Percentiles rank a stretch among this genome's conserved stretches.
Conservation (phyloP, 768 basidiomycete genomes). For the Amanita pallidorosea region DNA sequence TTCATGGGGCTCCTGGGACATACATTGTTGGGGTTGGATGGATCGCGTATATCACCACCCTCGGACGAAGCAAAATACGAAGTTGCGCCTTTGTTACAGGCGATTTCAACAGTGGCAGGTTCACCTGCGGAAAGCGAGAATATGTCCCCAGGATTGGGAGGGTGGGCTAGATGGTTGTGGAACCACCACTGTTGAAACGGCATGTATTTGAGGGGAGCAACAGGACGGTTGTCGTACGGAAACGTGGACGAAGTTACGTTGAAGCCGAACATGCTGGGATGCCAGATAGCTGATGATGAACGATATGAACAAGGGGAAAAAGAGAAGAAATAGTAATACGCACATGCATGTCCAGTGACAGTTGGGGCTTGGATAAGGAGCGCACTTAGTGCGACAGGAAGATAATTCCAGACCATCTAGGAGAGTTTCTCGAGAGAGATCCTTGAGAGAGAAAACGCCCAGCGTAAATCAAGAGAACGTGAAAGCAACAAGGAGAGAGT, state of each 20-base stretch:
- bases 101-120: conserved; percentile 40
- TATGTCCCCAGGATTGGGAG: conserved; percentile 45
- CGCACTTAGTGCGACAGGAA: neutral
- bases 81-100: conserved; percentile 51
- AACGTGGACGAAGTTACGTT: conserved; percentile 49
- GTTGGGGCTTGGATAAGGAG: neutral
- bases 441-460: neutral
- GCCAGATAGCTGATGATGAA: conserved; percentile 30
- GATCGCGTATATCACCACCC: conserved; percentile 41
- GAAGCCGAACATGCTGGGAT: conserved; percentile 57
- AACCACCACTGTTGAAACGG: conserved; percentile 57
- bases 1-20: conserved; percentile 35
- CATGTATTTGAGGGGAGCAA: conserved; percentile 28
- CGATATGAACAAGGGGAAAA: neutral
- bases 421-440: neutral
- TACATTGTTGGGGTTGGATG: conserved; percentile 34
- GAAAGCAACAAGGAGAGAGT: neutral
- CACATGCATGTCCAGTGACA: neutral
- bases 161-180: conserved; percentile 46
- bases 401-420: neutral
- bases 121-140: conserved; percentile 53
- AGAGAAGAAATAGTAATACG: neutral
- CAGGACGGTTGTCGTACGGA: conserved; percentile 56
- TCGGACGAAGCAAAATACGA: conserved; percentile 41
- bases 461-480: neutral